Evolutionary conservation across 2,329 filamentous ascomycete genomes (phyloP).

Genomic region (Ophiocordyceps polyrhachis-furcata): DNA sequence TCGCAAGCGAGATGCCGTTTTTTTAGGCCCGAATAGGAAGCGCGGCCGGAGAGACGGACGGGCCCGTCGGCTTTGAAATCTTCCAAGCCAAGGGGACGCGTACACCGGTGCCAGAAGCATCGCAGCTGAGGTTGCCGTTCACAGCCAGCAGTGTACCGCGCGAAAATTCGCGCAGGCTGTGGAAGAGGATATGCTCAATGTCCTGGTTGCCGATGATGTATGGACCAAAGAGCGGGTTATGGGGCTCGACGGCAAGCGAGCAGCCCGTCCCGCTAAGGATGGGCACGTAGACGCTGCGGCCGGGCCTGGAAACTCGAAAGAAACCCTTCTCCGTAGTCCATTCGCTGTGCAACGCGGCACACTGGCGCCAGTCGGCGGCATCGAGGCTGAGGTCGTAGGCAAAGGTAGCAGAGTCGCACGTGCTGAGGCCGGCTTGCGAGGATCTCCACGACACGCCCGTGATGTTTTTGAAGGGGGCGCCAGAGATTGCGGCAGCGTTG

Average conservation of each 20-base stretch:
- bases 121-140: slow-evolving; percentile 7
- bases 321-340: slow-evolving; percentile 13
- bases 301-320: slow-evolving; percentile 8
- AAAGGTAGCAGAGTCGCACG: slow-evolving; percentile 11
- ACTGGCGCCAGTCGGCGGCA: slow-evolving; percentile 13
- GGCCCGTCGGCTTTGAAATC: slow-evolving; percentile 4
- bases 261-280: slow-evolving; percentile 10
- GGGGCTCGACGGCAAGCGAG: slow-evolving; percentile 9
- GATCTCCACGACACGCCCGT: slow-evolving; percentile 9
- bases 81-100: slow-evolving; percentile 7
- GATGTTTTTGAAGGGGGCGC: slow-evolving; percentile 3
- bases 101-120: slow-evolving; percentile 2
- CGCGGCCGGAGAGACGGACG: background rate
- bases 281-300: slow-evolving; percentile 6
- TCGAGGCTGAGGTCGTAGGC: slow-evolving; percentile 4
- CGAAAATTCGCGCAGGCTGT: slow-evolving; percentile 6
- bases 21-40: background rate
- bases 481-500: background rate
- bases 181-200: slow-evolving; percentile 6
- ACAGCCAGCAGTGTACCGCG: slow-evolving; percentile 6
- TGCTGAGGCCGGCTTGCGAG: slow-evolving; percentile 6
- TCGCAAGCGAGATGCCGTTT: background rate
- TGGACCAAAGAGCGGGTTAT: slow-evolving; percentile 3
- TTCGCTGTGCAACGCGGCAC: slow-evolving; percentile 12
- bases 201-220: slow-evolving; percentile 9